Evolutionary conservation across 805 yeast species (phyloP).

Genomic region (Naumovozyma castellii): DNA sequence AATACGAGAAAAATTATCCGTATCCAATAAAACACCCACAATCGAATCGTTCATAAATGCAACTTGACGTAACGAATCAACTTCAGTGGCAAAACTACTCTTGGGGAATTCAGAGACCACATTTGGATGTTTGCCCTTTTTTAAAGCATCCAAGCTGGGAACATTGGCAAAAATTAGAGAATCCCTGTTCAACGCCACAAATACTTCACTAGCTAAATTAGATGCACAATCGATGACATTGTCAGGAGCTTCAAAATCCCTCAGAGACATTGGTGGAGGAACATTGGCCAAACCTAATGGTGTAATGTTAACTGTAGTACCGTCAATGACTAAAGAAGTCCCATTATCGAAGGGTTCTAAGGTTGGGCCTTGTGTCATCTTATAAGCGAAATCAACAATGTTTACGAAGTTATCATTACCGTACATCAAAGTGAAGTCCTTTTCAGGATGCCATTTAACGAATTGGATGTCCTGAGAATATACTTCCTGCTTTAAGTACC

Average conservation of each 20-base stretch:
- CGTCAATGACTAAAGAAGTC: constrained; percentile 74
- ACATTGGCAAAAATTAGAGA: constrained; percentile 39
- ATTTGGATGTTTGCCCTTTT: constrained; percentile 40
- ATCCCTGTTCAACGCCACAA: constrained; percentile 49
- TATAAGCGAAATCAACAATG: constrained; percentile 58
- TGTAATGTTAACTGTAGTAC: constrained; percentile 57
- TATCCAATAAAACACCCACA: constrained; percentile 54
- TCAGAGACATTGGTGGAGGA: constrained; percentile 86
- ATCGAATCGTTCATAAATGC: constrained; percentile 43
- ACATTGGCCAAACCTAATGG: constrained; percentile 79
- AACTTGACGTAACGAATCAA: constrained; percentile 53
- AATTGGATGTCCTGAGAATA: constrained; percentile 30
- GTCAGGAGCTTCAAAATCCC: constrained; percentile 48
- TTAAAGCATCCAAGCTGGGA: constrained; percentile 35
- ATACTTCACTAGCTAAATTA: constrained; percentile 45
- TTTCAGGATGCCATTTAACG: constrained; percentile 81
- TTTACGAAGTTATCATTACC: constrained; percentile 46
- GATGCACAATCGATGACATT: constrained; percentile 59
- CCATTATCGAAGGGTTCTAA: constrained; percentile 65
- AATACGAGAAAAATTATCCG: constrained; percentile 40
- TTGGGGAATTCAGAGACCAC: constrained; percentile 27
- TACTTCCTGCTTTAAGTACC: constrained; percentile 87
- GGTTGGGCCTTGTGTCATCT: constrained; percentile 59
- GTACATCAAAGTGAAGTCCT: constrained; percentile 64
- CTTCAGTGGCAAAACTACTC: constrained; percentile 30